Conservation (phyloP, 192 early-diverging fungal genomes). For the Cetraspora pellucida region DNA sequence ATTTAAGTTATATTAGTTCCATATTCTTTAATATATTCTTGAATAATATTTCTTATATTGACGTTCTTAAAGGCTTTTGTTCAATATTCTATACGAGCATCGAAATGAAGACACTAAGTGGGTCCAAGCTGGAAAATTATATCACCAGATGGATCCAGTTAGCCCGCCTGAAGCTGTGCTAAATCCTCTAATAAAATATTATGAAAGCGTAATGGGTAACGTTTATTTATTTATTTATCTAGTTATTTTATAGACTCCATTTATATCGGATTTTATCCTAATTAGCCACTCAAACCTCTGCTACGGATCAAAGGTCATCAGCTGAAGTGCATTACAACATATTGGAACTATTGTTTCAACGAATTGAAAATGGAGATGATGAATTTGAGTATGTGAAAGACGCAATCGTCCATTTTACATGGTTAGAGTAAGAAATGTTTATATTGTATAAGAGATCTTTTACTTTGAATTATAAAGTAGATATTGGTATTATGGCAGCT, state of each 20-base stretch:
- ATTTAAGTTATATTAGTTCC: not conserved
- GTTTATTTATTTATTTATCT: not conserved
- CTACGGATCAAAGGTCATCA: not conserved
- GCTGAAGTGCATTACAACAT: slow-evolving; percentile 10
- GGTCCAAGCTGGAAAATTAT: slow-evolving; percentile 3
- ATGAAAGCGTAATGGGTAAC: not conserved
- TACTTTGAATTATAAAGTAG: too few relatives aligned
- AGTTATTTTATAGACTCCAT: not conserved
- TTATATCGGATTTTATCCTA: not conserved
- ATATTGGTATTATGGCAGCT: too few relatives aligned
- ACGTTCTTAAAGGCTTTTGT: slow-evolving; percentile 5
- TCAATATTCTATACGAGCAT: slow-evolving; percentile 15
- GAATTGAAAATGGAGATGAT: slow-evolving; percentile 31
- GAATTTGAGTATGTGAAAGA: not conserved
- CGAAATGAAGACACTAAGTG: slow-evolving; percentile 5
- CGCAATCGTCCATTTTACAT: not conserved
- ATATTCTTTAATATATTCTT: not conserved
- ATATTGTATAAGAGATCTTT: not conserved
- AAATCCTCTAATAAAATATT: slow-evolving; percentile 15
- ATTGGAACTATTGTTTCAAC: slow-evolving; percentile 10
- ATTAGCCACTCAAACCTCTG: not conserved
- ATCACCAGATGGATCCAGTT: slow-evolving; percentile 25
- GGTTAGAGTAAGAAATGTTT: slow-evolving; percentile 18
- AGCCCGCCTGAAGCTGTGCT: not conserved
- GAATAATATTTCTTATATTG: not conserved